A percentile compares a stretch with the other conserved stretches of the same genome.
phyloP scores from a whole-genome alignment of 169 alveolate genomes.

The Theileria orientalis region DNA sequence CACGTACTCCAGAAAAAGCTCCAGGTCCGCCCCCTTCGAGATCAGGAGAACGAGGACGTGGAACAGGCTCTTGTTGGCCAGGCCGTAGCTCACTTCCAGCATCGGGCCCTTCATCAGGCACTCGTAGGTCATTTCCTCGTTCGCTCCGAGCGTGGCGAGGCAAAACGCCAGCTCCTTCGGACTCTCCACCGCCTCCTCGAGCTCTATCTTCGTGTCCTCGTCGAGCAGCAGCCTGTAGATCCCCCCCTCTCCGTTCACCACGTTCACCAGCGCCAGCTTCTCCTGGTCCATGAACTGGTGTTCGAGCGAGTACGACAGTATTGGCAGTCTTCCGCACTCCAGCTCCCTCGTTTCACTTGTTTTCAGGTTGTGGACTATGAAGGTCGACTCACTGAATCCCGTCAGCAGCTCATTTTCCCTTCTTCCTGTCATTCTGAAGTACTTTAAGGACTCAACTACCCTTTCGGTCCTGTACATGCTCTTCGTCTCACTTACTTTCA shows the following conservation, averaged over 20 bases:
- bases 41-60: not conserved
- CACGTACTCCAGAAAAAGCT: not conserved
- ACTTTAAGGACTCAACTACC: constrained; percentile 16
- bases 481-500: not conserved
- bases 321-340: constrained; percentile 28
- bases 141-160: not conserved
- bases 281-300: constrained; percentile 48
- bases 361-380: constrained; percentile 13
- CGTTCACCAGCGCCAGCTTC: constrained; percentile 18
- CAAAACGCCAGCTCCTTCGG: not conserved
- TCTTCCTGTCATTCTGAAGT: constrained; percentile 7
- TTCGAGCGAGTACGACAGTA: constrained; percentile 40
- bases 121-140: constrained; percentile 16
- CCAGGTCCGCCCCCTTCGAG: not conserved
- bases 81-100: not conserved
- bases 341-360: not conserved
- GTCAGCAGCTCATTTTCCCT: constrained; percentile 16
- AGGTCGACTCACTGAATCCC: constrained; percentile 20
- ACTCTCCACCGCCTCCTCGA: not conserved
- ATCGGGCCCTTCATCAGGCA: constrained; percentile 14
- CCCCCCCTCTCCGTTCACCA: constrained; percentile 32
- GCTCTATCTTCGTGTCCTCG: not conserved
- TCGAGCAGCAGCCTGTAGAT: constrained; percentile 11
- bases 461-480: not conserved
- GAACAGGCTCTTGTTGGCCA: constrained; percentile 21